phyloP scores from a whole-genome alignment of 2,329 filamentous ascomycete species.

The Fusarium sp. region DNA sequence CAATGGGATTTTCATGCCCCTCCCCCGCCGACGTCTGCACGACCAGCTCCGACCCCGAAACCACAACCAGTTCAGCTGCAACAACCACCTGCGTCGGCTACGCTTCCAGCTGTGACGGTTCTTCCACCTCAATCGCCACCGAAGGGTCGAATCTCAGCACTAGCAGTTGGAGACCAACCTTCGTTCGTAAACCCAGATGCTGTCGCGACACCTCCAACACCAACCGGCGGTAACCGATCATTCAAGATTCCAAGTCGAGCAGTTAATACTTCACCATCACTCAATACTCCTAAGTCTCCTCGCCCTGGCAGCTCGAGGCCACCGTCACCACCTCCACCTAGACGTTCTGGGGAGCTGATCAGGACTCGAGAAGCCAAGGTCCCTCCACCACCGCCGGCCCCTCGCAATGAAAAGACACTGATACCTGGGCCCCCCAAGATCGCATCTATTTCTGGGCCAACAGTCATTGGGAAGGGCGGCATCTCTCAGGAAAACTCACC shows the following conservation, averaged over 20 bases:
- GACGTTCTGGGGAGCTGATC: constrained; percentile 66
- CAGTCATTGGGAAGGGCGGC: constrained; percentile 22
- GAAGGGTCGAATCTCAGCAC: constrained; percentile 52
- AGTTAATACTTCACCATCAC: constrained; percentile 58
- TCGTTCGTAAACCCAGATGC: constrained; percentile 59
- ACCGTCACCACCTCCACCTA: constrained; percentile 70
- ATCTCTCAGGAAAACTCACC: constrained; percentile 68
- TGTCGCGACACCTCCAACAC: constrained; percentile 50
- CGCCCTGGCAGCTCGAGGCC: constrained; percentile 58
- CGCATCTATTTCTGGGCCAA: constrained; percentile 14
- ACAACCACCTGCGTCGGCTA: constrained; percentile 35
- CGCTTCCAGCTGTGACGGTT: constrained; percentile 72
- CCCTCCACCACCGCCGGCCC: constrained; percentile 74
- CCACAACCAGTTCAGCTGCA: constrained; percentile 32
- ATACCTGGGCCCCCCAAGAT: constrained; percentile 43
- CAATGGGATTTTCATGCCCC: too few species aligned
- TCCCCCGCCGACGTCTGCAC: constrained; percentile 37
- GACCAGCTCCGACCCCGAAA: constrained; percentile 37
- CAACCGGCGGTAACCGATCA: constrained; percentile 53
- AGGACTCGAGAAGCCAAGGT: constrained; percentile 56
- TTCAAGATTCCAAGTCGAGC: constrained; percentile 65
- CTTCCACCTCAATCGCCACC: constrained; percentile 76
- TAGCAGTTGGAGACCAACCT: constrained; percentile 52
- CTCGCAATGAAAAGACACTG: constrained; percentile 75
- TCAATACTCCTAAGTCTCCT: constrained; percentile 52